Percentiles rank a stretch among this genome's conserved stretches.
These are phyloP conservation scores for Fusarium chaquense DNA, from an alignment of 2,329 filamentous ascomycete genomes.

Conservation along the genomic window DNA sequence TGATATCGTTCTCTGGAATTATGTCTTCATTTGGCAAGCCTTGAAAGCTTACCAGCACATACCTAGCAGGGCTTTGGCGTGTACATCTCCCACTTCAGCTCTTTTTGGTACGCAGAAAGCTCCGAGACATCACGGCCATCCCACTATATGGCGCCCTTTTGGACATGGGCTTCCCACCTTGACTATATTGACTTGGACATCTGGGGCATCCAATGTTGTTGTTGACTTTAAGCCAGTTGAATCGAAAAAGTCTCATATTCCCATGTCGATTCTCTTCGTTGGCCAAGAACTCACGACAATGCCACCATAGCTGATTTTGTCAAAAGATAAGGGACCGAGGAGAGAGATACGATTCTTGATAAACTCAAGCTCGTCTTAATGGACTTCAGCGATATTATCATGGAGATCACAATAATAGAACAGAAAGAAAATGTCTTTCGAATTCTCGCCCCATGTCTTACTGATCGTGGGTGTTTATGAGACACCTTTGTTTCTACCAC, in stretches of 20 bases:
- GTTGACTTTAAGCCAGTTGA: not conserved
- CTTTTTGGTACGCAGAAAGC: not conserved
- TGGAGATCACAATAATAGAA: too few species aligned
- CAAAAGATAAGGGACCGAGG: not conserved
- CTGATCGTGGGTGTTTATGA: not conserved
- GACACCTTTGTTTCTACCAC: not conserved
- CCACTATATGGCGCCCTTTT: not conserved
- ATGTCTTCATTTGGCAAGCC: not conserved
- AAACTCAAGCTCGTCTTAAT: not conserved
- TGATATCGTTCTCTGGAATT: not conserved
- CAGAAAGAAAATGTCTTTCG: not conserved
- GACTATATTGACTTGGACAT: not conserved
- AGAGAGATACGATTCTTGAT: conserved; percentile 8
- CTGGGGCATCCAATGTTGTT: too few species aligned
- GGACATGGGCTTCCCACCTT: not conserved
- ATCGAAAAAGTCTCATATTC: not conserved
- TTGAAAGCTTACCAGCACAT: not conserved
- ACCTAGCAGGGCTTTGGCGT: not conserved
- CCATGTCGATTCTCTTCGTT: not conserved
- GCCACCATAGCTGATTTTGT: not conserved
- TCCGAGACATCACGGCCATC: not conserved
- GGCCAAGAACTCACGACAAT: not conserved
- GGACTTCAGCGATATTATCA: not conserved
- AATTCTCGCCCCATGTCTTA: not conserved
- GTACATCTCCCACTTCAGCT: not conserved